A percentile compares a stretch with the other conserved stretches of the same genome.
Conservation (phyloP, 495 filamentous ascomycete genomes). For the Elaphomyces granulatus region DNA sequence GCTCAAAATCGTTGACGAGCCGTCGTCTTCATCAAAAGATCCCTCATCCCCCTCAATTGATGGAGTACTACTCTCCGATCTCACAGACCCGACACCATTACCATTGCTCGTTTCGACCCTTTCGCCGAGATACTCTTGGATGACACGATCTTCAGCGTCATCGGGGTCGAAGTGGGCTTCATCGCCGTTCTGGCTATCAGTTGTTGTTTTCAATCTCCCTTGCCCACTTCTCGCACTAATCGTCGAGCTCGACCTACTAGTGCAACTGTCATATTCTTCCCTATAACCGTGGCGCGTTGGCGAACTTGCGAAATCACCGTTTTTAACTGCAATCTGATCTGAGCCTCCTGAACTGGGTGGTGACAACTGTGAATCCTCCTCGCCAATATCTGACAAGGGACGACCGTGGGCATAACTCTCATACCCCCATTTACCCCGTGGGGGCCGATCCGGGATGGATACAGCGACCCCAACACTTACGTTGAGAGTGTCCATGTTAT, state of each 20-base stretch:
- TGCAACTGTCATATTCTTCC: constrained; percentile 15
- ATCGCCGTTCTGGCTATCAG: not conserved
- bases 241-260: constrained; percentile 28
- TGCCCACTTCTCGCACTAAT: constrained; percentile 24
- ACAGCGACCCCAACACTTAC: constrained; percentile 16
- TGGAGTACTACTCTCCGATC: not conserved
- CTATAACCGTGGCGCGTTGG: not conserved
- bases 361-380: constrained; percentile 32
- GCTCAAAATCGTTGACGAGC: constrained; percentile 61
- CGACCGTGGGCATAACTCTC: constrained; percentile 43
- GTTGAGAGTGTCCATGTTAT: constrained; percentile 9
- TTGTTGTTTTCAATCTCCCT: not conserved
- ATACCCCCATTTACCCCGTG: constrained; percentile 36
- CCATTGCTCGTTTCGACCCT: constrained; percentile 1
- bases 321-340: not conserved
- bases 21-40: constrained; percentile 26
- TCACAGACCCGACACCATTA: constrained; percentile 2
- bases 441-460: constrained; percentile 11
- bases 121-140: not conserved
- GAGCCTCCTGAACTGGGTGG: constrained; percentile 14
- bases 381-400: constrained; percentile 60
- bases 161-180: not conserved
- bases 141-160: constrained; percentile 3
- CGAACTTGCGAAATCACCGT: not conserved
- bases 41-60: not conserved